phyloP scores from a whole-genome alignment of 2,329 filamentous ascomycete species.

The Metarhizium humberi region DNA sequence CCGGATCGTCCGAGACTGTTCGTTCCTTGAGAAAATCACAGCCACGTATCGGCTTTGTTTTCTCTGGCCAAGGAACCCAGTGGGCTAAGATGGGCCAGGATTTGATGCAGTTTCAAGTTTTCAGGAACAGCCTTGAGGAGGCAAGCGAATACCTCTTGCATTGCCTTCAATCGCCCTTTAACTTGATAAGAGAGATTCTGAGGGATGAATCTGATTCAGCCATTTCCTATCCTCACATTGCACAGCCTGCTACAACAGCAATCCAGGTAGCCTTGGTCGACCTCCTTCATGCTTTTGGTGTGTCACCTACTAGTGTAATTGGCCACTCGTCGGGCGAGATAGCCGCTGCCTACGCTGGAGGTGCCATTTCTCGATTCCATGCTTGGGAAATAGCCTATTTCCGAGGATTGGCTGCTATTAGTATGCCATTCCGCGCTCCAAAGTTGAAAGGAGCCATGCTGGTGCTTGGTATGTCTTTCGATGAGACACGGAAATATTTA shows the following conservation, averaged over 20 bases:
- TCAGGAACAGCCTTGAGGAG: slow-evolving; percentile 28
- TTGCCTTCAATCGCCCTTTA: slow-evolving; percentile 21
- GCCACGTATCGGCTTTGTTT: slow-evolving; percentile 29
- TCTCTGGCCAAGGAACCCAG: slow-evolving; percentile 34
- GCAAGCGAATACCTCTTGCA: slow-evolving; percentile 21
- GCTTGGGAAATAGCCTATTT: slow-evolving; percentile 34
- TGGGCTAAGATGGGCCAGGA: slow-evolving; percentile 33
- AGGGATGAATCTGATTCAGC: slow-evolving; percentile 13
- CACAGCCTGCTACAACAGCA: slow-evolving; percentile 32
- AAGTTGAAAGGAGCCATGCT: slow-evolving; percentile 31
- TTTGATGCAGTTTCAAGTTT: slow-evolving; percentile 30
- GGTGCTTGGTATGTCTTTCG: slow-evolving; percentile 24
- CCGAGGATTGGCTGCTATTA: slow-evolving; percentile 26
- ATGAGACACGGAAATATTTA: slow-evolving; percentile 20
- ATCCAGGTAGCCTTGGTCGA: slow-evolving; percentile 34
- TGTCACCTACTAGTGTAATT: slow-evolving; percentile 25
- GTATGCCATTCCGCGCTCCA: slow-evolving; percentile 16
- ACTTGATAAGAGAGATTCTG: slow-evolving; percentile 27
- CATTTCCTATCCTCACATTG: slow-evolving; percentile 25
- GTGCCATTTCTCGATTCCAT: slow-evolving; percentile 23
- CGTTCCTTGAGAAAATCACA: slow-evolving; percentile 17
- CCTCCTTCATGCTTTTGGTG: slow-evolving; percentile 22
- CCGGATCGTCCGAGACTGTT: slow-evolving; percentile 10
- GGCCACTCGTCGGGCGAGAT: slow-evolving; percentile 40
- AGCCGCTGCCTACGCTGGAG: slow-evolving; percentile 32